A percentile compares a stretch with the other conserved stretches of the same genome.
phyloP scores from a whole-genome alignment of 345 rosid species.

The Abelmoschus esculentus region DNA sequence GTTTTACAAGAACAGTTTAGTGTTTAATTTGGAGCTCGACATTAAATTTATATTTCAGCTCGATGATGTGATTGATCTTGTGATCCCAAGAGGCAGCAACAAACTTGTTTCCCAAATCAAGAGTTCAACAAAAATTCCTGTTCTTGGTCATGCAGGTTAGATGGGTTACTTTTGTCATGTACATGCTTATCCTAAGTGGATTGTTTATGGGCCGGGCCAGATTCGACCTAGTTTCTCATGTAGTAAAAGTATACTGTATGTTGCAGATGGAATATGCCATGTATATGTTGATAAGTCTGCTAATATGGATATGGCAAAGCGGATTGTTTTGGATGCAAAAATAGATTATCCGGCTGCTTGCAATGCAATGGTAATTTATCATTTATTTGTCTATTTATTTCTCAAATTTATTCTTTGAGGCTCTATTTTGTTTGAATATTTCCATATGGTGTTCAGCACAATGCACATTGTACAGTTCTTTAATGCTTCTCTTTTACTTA shows the following conservation, averaged over 20 bases:
- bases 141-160: slow-evolving; percentile 96
- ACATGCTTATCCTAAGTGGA: neutral
- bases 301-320: slow-evolving; percentile 69
- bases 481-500: slow-evolving; percentile 13
- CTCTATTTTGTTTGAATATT: neutral
- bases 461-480: neutral
- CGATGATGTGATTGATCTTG: slow-evolving; percentile 97
- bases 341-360: slow-evolving; percentile 95
- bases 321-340: slow-evolving; percentile 81
- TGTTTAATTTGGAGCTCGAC: slow-evolving; percentile 11
- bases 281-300: slow-evolving; percentile 85
- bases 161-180: slow-evolving; percentile 7
- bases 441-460: neutral
- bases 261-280: slow-evolving; percentile 94
- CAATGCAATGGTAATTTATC: slow-evolving; percentile 74
- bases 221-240: neutral
- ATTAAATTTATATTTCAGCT: slow-evolving; percentile 50
- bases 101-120: slow-evolving; percentile 87
- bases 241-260: slow-evolving; percentile 4
- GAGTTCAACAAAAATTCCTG: slow-evolving; percentile 90
- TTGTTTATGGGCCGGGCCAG: too few relatives aligned
- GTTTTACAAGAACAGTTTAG: neutral
- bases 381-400: neutral
- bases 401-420: neutral
- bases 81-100: slow-evolving; percentile 98